phyloP scores from a whole-genome alignment of 306 rosid genomes.

The Pyrus bretschneideri region DNA sequence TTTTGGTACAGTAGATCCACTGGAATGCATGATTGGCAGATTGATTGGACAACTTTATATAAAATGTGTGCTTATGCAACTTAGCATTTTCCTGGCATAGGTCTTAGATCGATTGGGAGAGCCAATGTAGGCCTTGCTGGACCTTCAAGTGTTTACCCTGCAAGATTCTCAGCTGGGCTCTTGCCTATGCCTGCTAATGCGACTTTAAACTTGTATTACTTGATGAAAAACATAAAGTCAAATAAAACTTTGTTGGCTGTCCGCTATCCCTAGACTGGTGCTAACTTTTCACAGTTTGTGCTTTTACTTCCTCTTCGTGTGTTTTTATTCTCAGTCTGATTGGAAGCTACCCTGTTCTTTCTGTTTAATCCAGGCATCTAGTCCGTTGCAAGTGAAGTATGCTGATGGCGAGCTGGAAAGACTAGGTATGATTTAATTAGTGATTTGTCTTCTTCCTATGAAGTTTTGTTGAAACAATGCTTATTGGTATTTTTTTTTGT shows the following conservation, averaged over 20 bases:
- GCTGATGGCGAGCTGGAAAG: slow-evolving; percentile 99
- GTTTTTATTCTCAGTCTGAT: slow-evolving; percentile 27
- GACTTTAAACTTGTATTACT: not conserved
- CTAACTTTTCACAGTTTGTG: not conserved
- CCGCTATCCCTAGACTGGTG: not conserved
- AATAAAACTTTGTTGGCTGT: slow-evolving; percentile 3
- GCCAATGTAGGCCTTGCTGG: slow-evolving; percentile 32
- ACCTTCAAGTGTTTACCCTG: slow-evolving; percentile 28
- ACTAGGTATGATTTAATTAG: slow-evolving; percentile 54
- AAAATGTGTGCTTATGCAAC: slow-evolving; percentile 20
- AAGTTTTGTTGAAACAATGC: slow-evolving; percentile 12
- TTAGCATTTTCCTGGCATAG: slow-evolving; percentile 31
- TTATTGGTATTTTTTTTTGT: not conserved
- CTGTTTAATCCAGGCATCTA: slow-evolving; percentile 78
- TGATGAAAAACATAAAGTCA: not conserved
- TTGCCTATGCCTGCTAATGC: slow-evolving; percentile 23
- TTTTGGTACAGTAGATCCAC: not conserved
- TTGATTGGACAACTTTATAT: slow-evolving; percentile 5
- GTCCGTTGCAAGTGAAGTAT: slow-evolving; percentile 99
- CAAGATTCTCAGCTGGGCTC: slow-evolving; percentile 28
- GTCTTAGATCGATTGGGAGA: slow-evolving; percentile 29
- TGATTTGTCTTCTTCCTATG: slow-evolving; percentile 2
- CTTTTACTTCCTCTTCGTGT: slow-evolving; percentile 14
- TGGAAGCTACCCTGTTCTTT: slow-evolving; percentile 21
- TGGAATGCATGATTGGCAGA: slow-evolving; percentile 9